Conservation (phyloP, 2,329 filamentous ascomycete genomes). For the Microascus cirrosus region DNA sequence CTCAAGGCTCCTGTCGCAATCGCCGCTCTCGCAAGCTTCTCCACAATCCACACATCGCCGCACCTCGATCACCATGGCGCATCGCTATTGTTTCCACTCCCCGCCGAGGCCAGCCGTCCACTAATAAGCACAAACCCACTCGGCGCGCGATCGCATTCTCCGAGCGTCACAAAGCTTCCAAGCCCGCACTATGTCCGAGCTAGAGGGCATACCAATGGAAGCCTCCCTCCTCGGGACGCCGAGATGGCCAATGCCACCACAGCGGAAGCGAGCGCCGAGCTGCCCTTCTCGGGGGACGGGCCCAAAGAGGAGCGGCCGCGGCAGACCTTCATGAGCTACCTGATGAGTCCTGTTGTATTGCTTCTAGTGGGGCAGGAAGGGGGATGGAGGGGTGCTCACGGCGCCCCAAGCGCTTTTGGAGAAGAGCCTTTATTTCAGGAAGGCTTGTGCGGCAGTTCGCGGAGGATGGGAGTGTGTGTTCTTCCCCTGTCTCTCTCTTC, state of each 20-base stretch:
- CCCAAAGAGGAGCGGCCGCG: slow-evolving; percentile 13
- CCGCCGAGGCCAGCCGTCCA: no score
- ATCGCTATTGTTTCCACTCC: neutral
- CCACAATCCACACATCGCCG: no score
- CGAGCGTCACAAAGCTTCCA: no score
- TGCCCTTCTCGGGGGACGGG: neutral
- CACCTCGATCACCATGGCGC: no score
- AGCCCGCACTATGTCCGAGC: slow-evolving; percentile 1
- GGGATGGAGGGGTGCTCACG: slow-evolving; percentile 44
- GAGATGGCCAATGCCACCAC: neutral
- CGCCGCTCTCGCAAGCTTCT: no score
- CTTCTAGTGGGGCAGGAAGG: slow-evolving; percentile 53
- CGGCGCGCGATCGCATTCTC: neutral
- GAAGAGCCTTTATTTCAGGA: slow-evolving; percentile 64
- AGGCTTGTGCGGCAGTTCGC: slow-evolving; percentile 50
- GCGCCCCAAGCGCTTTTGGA: slow-evolving; percentile 70
- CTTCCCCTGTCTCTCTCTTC: neutral
- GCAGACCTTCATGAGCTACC: slow-evolving; percentile 42
- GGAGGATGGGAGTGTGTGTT: slow-evolving; percentile 46
- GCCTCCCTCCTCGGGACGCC: neutral
- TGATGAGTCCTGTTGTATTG: slow-evolving; percentile 59
- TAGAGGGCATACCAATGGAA: neutral
- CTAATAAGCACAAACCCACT: neutral
- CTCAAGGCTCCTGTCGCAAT: no score
- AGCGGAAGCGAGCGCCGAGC: neutral